A percentile compares a stretch with the other conserved stretches of the same genome.
phyloP scores from a whole-genome alignment of 306 rosid species.

The Malus fusca region DNA sequence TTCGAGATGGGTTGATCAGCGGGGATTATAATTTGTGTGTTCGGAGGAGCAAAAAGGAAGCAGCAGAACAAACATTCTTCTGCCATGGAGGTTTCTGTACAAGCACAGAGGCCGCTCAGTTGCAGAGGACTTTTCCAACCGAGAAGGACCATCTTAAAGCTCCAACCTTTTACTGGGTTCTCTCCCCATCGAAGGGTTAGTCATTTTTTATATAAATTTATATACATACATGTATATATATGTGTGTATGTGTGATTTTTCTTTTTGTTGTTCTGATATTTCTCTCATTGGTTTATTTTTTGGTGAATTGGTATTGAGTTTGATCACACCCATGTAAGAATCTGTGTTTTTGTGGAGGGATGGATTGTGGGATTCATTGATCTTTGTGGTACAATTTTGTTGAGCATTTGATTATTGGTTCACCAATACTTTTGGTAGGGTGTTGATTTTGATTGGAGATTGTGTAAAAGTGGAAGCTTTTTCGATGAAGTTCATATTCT shows the following conservation, averaged over 20 bases:
- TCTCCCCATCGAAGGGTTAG: conserved; percentile 27
- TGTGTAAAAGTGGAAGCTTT: background rate
- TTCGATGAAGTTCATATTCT: background rate
- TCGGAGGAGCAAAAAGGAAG: conserved; percentile 11
- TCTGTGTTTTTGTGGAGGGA: background rate
- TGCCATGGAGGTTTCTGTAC: conserved; percentile 47
- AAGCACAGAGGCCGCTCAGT: conserved; percentile 28
- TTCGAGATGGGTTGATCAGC: conserved; percentile 8
- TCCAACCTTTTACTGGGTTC: conserved; percentile 32
- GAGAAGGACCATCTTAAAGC: conserved; percentile 28
- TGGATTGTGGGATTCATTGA: conserved; percentile 2
- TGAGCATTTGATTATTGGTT: background rate
- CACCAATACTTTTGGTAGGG: too few species aligned
- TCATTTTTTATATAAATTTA: background rate
- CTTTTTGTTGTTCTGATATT: background rate
- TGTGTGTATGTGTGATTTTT: background rate
- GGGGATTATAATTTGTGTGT: conserved; percentile 1
- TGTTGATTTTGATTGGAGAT: conserved; percentile 2
- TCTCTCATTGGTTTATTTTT: background rate
- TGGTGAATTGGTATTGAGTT: conserved; percentile 1
- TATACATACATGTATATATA: too few species aligned
- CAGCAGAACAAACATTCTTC: background rate
- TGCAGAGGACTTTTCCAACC: conserved; percentile 31
- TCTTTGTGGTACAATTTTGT: background rate
- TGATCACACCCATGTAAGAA: conserved; percentile 1